Base-by-base conservation (phyloP, 768 basidiomycete species). In the Agaricus subrufescens region DNA sequence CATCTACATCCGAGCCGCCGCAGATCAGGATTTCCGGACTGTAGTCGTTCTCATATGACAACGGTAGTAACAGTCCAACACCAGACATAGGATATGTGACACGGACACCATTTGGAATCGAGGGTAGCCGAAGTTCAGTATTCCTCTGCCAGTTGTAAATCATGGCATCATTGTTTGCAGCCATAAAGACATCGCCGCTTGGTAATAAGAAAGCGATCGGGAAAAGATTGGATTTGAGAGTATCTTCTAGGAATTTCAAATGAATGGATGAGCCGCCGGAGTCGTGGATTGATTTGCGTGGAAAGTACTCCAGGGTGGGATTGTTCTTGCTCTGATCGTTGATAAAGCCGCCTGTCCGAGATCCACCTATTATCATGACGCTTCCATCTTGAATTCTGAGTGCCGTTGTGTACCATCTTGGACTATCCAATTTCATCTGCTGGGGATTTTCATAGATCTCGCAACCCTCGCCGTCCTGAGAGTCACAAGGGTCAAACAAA, bases 51-150 rank as follows among this genome's bases (percentile, higher is more conserved):
- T 77, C 73, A 2, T 83, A 81, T 3, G 78, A 77, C 7, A 93
- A 73, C 9, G 91, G 89, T 8, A 93, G 80, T 42, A 93, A 74
- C n/a, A 89, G 59, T 11, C 75, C 89, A 14, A 84, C 84, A 42
- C 85, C 91, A 26, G 88, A 73, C 86, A 91, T 88, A 1, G 90
- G 90, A 66, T 93, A 92, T 0, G 90, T 90, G 37, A 91, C 83
- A 26, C 88, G 87, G 14, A 90, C 82, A 43, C 83, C 84, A 58
- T 92, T 89, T 6, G 90, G 89, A 61, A 91, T 79, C 44, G 64
- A 68, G 26, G 90, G 90, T 11, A 91, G 78, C 37, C 77, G 70
- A 27, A 67, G 73, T 67, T 91, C 89, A 1, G 70, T 75, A 62
- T 90, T 83, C 10, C 68, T 67, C 60, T 75, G 65, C 89, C 88